Evolutionary conservation across 148 eudicot genomes (phyloP), one percentile per base, ranked within the genome.

Genomic region (Camellia lanceoleosa): DNA sequence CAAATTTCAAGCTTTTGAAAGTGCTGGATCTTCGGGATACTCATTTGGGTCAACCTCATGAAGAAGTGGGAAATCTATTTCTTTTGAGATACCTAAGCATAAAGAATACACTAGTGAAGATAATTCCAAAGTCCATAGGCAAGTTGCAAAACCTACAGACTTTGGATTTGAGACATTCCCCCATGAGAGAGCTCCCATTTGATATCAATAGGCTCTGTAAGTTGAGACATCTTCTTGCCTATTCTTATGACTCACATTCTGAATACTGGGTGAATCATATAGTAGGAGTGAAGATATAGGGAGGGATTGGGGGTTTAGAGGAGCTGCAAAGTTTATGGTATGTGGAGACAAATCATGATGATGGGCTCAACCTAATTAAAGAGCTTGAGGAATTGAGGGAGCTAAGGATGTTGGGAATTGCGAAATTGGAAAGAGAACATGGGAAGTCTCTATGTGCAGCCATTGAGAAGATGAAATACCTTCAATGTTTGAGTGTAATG

Each of bases 41-140:
- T 23, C 49, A 52, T 56, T 59, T 74, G 3, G 78, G 7, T 59
- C 2, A 16, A 2, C 13, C 59, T 38, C 38, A 18, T 41, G 12
- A 55, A 56, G 78, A 38, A 7, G 51, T 75, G 49, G 64, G 51
- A 44, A 75, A 30, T 42, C 78, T 56, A 41, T 12, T 75, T 44
- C 78, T 58, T 56, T 61, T 75, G 3, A 7, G 30, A 0, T 75
- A 75, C 51, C 11, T 74, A 14, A 74, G 78, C 44, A 19, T 74
- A 12, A 74, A 49, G 51, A 2, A 54, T 13, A 75, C 64, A 42
- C 16, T 14, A 0, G 64, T 75, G 51, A 43, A 10, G 51, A 12
- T 8, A 60, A 42, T 75, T 75, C 78, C 78, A 1, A 75, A 60
- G 78, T 75, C 78, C n/a, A 75, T 75, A 13, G 78, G 78, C 7